These are phyloP conservation scores for Aspergillus intermedius DNA, from an alignment of 2,329 filamentous ascomycete genomes.

Conservation along the genomic window DNA sequence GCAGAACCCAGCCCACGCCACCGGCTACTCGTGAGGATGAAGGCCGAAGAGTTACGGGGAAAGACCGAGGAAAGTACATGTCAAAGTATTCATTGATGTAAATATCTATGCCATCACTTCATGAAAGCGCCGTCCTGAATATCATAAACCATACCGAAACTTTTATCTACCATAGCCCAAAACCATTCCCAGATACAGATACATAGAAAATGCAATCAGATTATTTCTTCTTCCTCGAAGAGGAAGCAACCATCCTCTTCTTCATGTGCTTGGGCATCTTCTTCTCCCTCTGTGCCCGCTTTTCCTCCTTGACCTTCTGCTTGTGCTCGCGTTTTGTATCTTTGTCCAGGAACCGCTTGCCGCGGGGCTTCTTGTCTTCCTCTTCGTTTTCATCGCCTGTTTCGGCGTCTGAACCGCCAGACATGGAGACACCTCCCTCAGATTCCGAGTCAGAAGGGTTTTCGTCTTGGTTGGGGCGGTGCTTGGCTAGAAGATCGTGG, in stretches of 20 bases:
- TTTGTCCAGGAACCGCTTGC: conserved; percentile 85
- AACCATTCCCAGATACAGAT: neutral
- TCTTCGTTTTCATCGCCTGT: conserved; percentile 46
- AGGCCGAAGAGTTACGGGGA: too few species aligned
- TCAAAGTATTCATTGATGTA: neutral
- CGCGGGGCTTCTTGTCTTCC: conserved; percentile 57
- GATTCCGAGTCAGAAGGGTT: conserved; percentile 29
- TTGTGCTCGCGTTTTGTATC: conserved; percentile 87
- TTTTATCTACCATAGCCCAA: neutral
- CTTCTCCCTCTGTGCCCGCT: conserved; percentile 82
- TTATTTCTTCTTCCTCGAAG: conserved; percentile 32
- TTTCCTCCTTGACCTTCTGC: conserved; percentile 85
- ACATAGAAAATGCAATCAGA: neutral
- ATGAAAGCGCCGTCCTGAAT: neutral
- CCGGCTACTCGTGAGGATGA: too few species aligned
- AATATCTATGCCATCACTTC: neutral
- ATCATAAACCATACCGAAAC: neutral
- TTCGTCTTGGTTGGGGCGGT: conserved; percentile 33
- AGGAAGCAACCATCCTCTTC: conserved; percentile 49
- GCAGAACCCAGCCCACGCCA: too few species aligned
- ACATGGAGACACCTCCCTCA: conserved; percentile 30
- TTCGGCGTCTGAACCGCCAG: conserved; percentile 23
- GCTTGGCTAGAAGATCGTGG: conserved; percentile 71
- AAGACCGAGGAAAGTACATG: too few species aligned
- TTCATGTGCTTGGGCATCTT: conserved; percentile 97